Conservation (phyloP, 169 alveolate genomes). For the Toxoplasma gondii region DNA sequence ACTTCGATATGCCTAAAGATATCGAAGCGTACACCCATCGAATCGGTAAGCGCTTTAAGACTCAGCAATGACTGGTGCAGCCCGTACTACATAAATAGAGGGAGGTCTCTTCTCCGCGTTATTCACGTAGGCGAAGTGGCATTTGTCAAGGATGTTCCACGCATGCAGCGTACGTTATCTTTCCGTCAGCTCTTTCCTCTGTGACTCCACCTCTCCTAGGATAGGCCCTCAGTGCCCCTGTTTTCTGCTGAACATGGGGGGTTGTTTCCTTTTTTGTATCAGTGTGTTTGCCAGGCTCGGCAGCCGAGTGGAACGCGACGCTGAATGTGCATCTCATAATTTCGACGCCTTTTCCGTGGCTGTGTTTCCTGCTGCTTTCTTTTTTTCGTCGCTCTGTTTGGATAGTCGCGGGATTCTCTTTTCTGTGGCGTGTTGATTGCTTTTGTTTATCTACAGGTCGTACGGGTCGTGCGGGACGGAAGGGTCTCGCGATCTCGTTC, state of each 20-base stretch:
- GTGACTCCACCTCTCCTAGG: no score
- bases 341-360: neutral
- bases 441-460: constrained; percentile 70
- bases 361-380: neutral
- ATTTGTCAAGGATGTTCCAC: neutral
- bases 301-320: no score
- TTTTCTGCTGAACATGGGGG: no score
- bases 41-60: constrained; percentile 76
- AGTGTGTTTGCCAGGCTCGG: no score
- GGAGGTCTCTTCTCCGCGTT: no score
- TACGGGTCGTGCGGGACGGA: constrained; percentile 98
- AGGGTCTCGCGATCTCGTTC: constrained; percentile 96
- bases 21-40: constrained; percentile 95
- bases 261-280: no score
- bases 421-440: neutral
- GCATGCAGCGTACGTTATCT: neutral
- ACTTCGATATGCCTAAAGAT: constrained; percentile 98
- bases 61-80: neutral
- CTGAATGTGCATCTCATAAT: no score
- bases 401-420: neutral
- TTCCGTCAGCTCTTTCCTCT: no score
- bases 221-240: no score
- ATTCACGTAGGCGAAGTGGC: no score
- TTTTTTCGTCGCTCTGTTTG: neutral
- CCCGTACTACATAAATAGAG: neutral